phyloP scores from a whole-genome alignment of 129 eudicot species.

The Chrysanthemum seticuspe region DNA sequence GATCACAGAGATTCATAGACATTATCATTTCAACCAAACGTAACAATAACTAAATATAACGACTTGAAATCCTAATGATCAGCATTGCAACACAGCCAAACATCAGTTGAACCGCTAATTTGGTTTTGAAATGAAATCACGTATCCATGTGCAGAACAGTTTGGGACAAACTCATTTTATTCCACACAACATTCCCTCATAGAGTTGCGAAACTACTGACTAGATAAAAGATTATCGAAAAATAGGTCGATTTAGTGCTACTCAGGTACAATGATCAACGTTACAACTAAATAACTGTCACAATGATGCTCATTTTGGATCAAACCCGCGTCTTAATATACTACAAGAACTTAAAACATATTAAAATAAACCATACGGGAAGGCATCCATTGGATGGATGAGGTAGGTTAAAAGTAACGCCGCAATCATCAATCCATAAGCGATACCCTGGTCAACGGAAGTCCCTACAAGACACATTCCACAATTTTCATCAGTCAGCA shows the following conservation, averaged over 20 bases:
- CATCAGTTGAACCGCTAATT: neutral
- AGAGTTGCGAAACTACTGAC: neutral
- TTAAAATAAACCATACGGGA: conserved; percentile 36
- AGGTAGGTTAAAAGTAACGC: conserved; percentile 66
- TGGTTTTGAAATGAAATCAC: neutral
- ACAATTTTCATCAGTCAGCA: conserved; percentile 9
- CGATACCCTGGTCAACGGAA: conserved; percentile 64
- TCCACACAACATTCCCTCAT: neutral
- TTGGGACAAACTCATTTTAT: neutral
- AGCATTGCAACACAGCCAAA: neutral
- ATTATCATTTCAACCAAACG: neutral
- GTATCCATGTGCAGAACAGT: conserved; percentile 1
- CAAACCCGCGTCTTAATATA: conserved; percentile 8
- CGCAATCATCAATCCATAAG: conserved; percentile 54
- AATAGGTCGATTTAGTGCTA: conserved; percentile 7
- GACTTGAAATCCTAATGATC: neutral
- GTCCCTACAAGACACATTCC: conserved; percentile 40
- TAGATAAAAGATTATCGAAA: neutral
- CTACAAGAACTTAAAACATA: conserved; percentile 4
- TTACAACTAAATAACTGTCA: conserved; percentile 1
- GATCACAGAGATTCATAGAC: neutral
- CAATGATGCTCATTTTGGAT: neutral
- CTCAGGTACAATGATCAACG: conserved; percentile 20
- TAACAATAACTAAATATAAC: neutral
- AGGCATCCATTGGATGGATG: conserved; percentile 63